A percentile compares a stretch with the other conserved stretches of the same genome.
Conservation (phyloP, 129 eudicot species). For the Daucus carota region DH1_v3.0 NC_030385.2:28324501-28325000, state of each 20-base stretch:
- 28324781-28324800: background rate
- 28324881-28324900: background rate
- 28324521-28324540: background rate
- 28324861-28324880: background rate
- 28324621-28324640: background rate
- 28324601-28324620: background rate
- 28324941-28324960: background rate
- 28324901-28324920: background rate
- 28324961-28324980: too few relatives aligned
- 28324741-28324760: constrained; percentile 78
- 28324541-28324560: background rate
- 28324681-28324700: constrained; percentile 76
- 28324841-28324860: background rate
- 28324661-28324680: constrained; percentile 56
- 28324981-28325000: too few relatives aligned
- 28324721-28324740: constrained; percentile 60
- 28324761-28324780: background rate
- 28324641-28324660: constrained; percentile 56
- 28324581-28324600: background rate
- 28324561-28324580: background rate
- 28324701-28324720: constrained; percentile 67
- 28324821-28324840: background rate
- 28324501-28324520: background rate
- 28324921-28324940: background rate
- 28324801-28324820: background rate